Evolutionary conservation across 306 rosid genomes (phyloP).

Genomic region (Prunus padus): DNA sequence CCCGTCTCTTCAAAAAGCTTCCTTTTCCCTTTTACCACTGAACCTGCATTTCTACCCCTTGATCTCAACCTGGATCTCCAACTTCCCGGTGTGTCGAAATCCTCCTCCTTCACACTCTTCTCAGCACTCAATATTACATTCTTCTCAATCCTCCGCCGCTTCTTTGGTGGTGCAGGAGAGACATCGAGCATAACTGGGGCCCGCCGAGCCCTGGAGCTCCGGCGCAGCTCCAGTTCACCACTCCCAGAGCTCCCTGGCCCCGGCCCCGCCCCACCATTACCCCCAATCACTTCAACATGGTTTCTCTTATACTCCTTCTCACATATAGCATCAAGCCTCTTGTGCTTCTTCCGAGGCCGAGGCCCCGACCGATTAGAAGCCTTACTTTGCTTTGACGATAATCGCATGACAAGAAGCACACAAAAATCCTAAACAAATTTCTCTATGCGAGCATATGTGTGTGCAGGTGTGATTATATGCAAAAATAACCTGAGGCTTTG

Average conservation of each 20-base stretch:
- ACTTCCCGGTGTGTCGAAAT: conserved; percentile 25
- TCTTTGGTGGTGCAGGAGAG: conserved; percentile 70
- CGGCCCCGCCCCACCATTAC: conserved; percentile 23
- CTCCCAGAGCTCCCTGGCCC: conserved; percentile 24
- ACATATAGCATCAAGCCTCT: conserved; percentile 89
- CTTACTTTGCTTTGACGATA: conserved; percentile 43
- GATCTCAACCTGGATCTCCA: conserved; percentile 76
- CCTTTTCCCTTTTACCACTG: conserved; percentile 60
- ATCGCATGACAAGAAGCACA: conserved; percentile 66
- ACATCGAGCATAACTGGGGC: conserved; percentile 80
- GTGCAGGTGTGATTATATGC: not conserved
- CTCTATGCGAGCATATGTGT: not conserved
- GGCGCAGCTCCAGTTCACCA: conserved; percentile 50
- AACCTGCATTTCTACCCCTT: conserved; percentile 39
- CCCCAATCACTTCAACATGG: conserved; percentile 61
- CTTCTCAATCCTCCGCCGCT: conserved; percentile 44
- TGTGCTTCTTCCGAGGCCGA: conserved; percentile 79
- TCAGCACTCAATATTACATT: conserved; percentile 30
- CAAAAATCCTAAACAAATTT: conserved; percentile 16
- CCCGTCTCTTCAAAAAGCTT: conserved; percentile 46
- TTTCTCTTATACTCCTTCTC: conserved; percentile 69
- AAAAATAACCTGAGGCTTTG: conserved; percentile 1
- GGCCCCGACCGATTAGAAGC: conserved; percentile 44
- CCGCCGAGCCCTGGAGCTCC: conserved; percentile 80
- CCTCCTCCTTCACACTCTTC: conserved; percentile 27